Evolutionary conservation across 1,284 basidiomycete species (phyloP), one percentile per base, ranked within the genome.

Genomic region (Ganoderma sinense): DNA sequence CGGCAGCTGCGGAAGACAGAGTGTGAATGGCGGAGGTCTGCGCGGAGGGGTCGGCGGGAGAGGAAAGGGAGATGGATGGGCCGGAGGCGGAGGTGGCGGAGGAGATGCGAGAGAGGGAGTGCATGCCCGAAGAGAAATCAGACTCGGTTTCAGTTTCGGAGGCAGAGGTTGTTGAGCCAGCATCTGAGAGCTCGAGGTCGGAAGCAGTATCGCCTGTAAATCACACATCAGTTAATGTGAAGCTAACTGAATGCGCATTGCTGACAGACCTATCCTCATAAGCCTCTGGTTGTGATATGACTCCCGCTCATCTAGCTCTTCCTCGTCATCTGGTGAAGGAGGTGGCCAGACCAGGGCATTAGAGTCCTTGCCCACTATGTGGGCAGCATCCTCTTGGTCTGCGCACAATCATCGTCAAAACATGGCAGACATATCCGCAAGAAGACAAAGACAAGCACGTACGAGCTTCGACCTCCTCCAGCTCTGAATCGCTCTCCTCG

Each of bases 311-410:
- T 86, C 84, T 1, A 90, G 87, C 65, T 89, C 89, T 66, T 90
- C 91, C 23, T 91, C 89, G 31, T 86, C 85, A 36, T 76, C 75
- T 4, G 83, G 80, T 16, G 80, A 81, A 64, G 81, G 84, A 51
- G 77, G 76, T 4, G 93, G 92, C 92, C 91, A 94, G 55, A 93
- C 83, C 43, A 93, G 82, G 0, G 91, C 93, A 77, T 94, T 93
- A 1, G 89, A 88, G 62, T 86, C 87, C 26, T 81, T 75, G 26
- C 92, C 93, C 53, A 94, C 80, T 40, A 82, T 79, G 56, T 81
- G 80, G 64, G 86, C 80, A 76, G 78, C 83, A 75, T 79, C 86
- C 81, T 75, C 81, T 85, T 91, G 78, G 51, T 77, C 79, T 80
- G 73, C 16, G 39, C 33, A 18, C 26, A 13, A 40, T 31, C 8